Conservation (phyloP, 805 yeast species). For the Priceomyces medius region DNA sequence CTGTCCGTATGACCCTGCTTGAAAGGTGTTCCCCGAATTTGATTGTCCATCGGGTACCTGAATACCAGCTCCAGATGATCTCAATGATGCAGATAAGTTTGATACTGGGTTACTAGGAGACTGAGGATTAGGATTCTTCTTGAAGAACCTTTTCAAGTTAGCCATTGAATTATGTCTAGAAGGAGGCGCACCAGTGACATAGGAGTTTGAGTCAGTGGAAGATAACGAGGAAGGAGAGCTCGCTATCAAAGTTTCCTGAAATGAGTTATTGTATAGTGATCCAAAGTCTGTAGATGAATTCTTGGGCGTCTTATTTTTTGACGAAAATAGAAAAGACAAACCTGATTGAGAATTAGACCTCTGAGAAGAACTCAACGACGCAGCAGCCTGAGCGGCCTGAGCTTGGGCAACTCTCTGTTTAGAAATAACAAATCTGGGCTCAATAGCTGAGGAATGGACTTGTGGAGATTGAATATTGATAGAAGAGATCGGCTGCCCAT, state of each 20-base stretch:
- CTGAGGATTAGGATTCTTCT: constrained; percentile 33
- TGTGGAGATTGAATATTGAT: constrained; percentile 71
- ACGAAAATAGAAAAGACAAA: constrained; percentile 48
- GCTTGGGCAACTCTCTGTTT: constrained; percentile 66
- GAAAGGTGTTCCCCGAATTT: constrained; percentile 13
- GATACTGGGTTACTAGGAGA: constrained; percentile 16
- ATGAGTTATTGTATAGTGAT: constrained; percentile 38
- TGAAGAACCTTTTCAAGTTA: constrained; percentile 71
- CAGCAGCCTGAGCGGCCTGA: constrained; percentile 45
- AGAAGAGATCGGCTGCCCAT: constrained; percentile 59
- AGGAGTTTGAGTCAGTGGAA: constrained; percentile 35
- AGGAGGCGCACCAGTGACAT: constrained; percentile 27
- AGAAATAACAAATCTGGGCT: constrained; percentile 81
- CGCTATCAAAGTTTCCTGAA: constrained; percentile 24
- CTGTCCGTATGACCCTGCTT: constrained; percentile 19
- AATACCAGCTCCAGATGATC: constrained; percentile 17
- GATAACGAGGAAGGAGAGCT: constrained; percentile 34
- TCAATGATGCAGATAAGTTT: constrained; percentile 24
- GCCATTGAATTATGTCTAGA: constrained; percentile 78
- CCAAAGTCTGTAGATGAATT: constrained; percentile 42
- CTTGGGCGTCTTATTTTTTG: constrained; percentile 37
- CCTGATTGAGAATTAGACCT: constrained; percentile 47
- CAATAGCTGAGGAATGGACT: constrained; percentile 60
- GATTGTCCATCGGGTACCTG: constrained; percentile 10
- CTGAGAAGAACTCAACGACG: constrained; percentile 33